Conservation (phyloP, 805 yeast genomes). For the Yamadazyma sp. region DNA sequence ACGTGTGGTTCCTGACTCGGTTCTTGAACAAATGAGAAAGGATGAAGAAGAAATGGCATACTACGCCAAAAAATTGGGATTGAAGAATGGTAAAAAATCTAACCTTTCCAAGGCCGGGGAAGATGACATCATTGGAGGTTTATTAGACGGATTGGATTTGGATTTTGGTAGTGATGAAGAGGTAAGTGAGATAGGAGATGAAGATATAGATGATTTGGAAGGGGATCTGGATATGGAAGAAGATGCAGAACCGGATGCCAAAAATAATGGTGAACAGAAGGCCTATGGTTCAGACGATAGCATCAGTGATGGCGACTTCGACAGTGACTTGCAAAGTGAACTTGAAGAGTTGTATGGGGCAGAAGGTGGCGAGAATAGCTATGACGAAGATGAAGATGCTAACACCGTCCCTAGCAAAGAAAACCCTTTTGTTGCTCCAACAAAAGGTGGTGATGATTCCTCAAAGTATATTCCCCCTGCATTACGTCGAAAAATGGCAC, state of each 20-base stretch:
- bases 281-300: slow-evolving; percentile 20
- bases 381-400: slow-evolving; percentile 16
- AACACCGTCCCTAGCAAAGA: slow-evolving; percentile 39
- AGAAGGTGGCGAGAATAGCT: slow-evolving; percentile 14
- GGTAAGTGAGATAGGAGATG: slow-evolving; percentile 13
- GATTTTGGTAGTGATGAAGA: slow-evolving; percentile 32
- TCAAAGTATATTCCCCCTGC: slow-evolving; percentile 85
- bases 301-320: slow-evolving; percentile 21
- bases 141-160: slow-evolving; percentile 72
- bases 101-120: slow-evolving; percentile 52
- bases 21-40: slow-evolving; percentile 47
- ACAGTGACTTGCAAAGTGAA: slow-evolving; percentile 17
- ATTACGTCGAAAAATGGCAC: slow-evolving; percentile 53
- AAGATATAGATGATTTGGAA: slow-evolving; percentile 17
- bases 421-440: slow-evolving; percentile 68
- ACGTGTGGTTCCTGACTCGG: slow-evolving; percentile 34
- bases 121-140: slow-evolving; percentile 79
- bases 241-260: slow-evolving; percentile 14
- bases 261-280: slow-evolving; percentile 17
- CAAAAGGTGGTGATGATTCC: slow-evolving; percentile 14
- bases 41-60: slow-evolving; percentile 81
- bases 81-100: slow-evolving; percentile 51
- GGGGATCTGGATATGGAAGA: slow-evolving; percentile 17
- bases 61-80: slow-evolving; percentile 79
- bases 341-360: slow-evolving; percentile 17